Evolutionary conservation across 2,329 filamentous ascomycete species (phyloP).

Genomic region (Cadophora sp.): DNA sequence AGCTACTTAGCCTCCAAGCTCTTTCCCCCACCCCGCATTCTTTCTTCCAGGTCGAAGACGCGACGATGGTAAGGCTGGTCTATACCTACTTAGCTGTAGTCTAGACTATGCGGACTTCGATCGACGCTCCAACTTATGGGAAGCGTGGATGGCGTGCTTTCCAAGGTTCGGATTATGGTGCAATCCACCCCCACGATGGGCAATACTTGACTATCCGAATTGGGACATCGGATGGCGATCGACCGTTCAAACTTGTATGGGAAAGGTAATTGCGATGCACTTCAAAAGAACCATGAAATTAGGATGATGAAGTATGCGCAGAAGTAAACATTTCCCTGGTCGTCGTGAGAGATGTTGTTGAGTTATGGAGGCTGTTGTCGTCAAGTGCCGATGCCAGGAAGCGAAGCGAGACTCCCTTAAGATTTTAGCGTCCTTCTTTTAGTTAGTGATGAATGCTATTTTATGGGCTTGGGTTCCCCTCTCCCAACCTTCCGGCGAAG

Average conservation of each 20-base stretch:
- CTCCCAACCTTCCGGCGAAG: too few species aligned
- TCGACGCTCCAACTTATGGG: background rate
- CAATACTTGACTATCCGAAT: conserved; percentile 4
- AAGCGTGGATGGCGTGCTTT: conserved; percentile 4
- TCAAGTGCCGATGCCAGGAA: background rate
- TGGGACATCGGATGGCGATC: conserved; percentile 4
- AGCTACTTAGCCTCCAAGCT: conserved; percentile 6
- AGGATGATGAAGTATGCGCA: background rate
- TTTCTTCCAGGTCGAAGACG: background rate
- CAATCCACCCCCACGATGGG: conserved; percentile 29
- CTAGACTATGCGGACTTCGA: background rate
- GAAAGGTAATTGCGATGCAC: background rate
- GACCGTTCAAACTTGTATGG: background rate
- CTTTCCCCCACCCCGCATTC: background rate
- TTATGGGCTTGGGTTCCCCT: too few species aligned
- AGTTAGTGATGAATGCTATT: background rate
- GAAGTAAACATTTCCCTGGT: background rate
- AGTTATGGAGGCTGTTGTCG: background rate
- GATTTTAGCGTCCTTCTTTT: background rate
- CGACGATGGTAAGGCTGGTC: background rate
- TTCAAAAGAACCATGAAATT: background rate
- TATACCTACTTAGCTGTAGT: background rate
- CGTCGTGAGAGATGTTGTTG: background rate
- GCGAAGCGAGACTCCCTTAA: background rate
- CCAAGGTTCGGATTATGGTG: conserved; percentile 18